Evolutionary conservation across 164 flowering plant species (phyloP).

Genomic region (Kalanchoe fedtschenkoi): DNA sequence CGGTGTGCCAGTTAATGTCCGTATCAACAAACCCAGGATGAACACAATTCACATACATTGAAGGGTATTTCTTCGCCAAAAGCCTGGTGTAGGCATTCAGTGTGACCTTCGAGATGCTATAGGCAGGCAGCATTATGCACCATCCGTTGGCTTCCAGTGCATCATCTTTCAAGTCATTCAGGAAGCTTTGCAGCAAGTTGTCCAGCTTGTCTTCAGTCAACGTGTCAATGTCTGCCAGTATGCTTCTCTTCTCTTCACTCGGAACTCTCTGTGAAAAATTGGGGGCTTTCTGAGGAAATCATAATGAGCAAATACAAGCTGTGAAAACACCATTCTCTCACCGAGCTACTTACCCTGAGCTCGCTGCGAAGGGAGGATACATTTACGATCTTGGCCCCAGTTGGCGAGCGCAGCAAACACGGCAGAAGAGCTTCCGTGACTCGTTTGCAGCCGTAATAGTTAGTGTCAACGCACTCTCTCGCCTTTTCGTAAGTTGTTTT

Average conservation of each 20-base stretch:
- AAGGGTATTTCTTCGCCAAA: constrained; percentile 39
- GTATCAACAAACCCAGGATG: constrained; percentile 58
- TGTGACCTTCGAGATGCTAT: constrained; percentile 44
- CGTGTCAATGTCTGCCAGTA: constrained; percentile 30
- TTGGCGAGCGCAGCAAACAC: constrained; percentile 25
- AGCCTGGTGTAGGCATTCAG: constrained; percentile 52
- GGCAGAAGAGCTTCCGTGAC: constrained; percentile 48
- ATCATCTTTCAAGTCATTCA: constrained; percentile 31
- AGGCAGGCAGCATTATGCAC: constrained; percentile 42
- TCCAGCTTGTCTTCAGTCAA: constrained; percentile 40
- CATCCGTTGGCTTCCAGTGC: constrained; percentile 38
- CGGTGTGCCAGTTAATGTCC: constrained; percentile 45
- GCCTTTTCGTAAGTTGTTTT: constrained; percentile 32
- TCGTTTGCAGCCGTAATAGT: constrained; percentile 41
- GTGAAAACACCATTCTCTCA: background rate
- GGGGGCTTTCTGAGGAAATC: background rate
- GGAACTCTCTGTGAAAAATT: constrained; percentile 34
- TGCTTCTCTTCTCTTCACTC: constrained; percentile 24
- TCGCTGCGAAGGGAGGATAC: constrained; percentile 48
- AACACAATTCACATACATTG: constrained; percentile 47
- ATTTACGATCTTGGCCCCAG: constrained; percentile 41
- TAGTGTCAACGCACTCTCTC: constrained; percentile 40
- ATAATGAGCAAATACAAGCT: background rate
- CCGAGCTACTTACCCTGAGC: constrained; percentile 20
- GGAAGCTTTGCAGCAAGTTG: constrained; percentile 21